These are phyloP conservation scores for Pogostemon cablin DNA, from an alignment of 257 asterid species.

Conservation along the genomic window DNA sequence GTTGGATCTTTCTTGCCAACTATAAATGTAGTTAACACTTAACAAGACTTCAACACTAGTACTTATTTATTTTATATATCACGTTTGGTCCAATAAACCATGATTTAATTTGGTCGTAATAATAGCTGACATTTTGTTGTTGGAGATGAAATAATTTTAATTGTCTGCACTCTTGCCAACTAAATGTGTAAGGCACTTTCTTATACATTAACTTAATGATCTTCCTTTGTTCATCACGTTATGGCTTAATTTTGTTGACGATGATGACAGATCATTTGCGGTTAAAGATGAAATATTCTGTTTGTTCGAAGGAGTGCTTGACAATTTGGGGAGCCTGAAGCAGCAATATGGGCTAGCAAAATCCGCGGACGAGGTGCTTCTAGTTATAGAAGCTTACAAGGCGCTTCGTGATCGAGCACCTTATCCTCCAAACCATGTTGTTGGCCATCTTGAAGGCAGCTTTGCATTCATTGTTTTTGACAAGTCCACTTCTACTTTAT, in stretches of 20 bases:
- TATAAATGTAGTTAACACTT: neutral
- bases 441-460: conserved; percentile 93
- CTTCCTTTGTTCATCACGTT: neutral
- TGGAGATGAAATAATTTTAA: no score
- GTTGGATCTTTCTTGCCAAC: conserved; percentile 9
- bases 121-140: no score
- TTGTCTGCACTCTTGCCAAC: neutral
- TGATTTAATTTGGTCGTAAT: neutral
- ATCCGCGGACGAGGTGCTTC: conserved; percentile 88
- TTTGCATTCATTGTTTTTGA: conserved; percentile 86
- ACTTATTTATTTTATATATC: neutral
- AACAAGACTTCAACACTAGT: neutral
- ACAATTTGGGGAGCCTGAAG: conserved; percentile 90
- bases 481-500: conserved; percentile 85
- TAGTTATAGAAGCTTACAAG: conserved; percentile 96
- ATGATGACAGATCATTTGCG: conserved; percentile 75
- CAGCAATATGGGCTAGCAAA: conserved; percentile 91
- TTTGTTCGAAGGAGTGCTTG: conserved; percentile 91
- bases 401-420: conserved; percentile 98
- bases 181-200: neutral
- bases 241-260: conserved; percentile 14
- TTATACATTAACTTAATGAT: no score
- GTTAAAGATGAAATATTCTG: conserved; percentile 96
- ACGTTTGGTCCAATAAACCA: conserved; percentile 3
- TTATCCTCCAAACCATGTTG: conserved; percentile 93